phyloP scores from a whole-genome alignment of 1,284 basidiomycete species.

The Austroboletus rostrupii region DNA sequence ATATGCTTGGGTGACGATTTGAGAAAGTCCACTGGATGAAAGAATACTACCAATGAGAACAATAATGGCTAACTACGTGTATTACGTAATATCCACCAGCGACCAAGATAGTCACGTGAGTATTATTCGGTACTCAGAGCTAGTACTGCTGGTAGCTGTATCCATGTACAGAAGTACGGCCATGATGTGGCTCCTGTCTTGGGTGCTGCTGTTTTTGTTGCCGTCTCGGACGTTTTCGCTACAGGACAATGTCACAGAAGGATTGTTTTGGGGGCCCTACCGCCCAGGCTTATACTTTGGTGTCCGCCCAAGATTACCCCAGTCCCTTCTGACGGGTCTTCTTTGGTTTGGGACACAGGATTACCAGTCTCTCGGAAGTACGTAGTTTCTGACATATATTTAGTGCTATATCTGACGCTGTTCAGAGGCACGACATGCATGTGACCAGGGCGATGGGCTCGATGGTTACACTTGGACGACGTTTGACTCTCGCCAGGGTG shows the following conservation, averaged over 20 bases:
- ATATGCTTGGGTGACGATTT: too few relatives aligned
- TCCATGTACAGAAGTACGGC: not conserved
- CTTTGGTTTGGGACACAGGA: conserved; percentile 89
- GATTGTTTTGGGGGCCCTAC: conserved; percentile 87
- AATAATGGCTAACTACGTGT: too few relatives aligned
- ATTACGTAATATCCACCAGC: too few relatives aligned
- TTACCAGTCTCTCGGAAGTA: conserved; percentile 66
- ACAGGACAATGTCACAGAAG: conserved; percentile 46
- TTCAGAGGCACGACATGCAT: conserved; percentile 80
- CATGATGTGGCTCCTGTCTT: conserved; percentile 22
- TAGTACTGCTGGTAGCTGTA: too few relatives aligned
- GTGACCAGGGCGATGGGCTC: conserved; percentile 82
- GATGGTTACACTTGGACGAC: conserved; percentile 83
- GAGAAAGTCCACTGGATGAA: too few relatives aligned
- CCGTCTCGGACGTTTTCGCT: conserved; percentile 16
- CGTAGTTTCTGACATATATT: conserved; percentile 28
- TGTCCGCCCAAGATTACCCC: conserved; percentile 76
- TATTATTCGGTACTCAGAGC: not conserved
- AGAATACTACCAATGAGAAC: too few relatives aligned
- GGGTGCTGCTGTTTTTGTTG: conserved; percentile 29
- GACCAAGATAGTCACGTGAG: not conserved
- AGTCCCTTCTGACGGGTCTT: conserved; percentile 86
- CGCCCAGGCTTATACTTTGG: conserved; percentile 93
- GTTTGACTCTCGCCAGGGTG: conserved; percentile 83
- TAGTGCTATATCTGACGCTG: conserved; percentile 5